A percentile compares a stretch with the other conserved stretches of the same genome.
Evolutionary conservation across 306 rosid genomes (phyloP).

Genomic region (Prosopis cineraria): DNA sequence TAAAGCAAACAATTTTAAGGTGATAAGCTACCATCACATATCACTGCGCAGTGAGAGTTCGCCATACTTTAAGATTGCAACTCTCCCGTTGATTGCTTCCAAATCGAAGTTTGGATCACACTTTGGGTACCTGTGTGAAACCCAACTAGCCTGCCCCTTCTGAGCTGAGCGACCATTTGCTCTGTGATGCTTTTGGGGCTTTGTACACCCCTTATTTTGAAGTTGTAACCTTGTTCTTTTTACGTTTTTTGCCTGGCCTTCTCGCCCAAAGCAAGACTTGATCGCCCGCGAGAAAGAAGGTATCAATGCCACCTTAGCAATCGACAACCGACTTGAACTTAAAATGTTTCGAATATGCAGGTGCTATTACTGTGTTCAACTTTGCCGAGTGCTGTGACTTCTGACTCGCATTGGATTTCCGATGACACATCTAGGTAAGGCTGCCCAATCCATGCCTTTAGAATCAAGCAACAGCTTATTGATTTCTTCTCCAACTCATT

Average conservation of each 20-base stretch:
- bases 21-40: not conserved
- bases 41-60: not conserved
- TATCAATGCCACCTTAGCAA: not conserved
- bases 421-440: constrained; percentile 44
- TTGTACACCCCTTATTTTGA: not conserved
- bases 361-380: constrained; percentile 52
- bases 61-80: not conserved
- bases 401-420: constrained; percentile 24
- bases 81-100: not conserved
- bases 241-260: not conserved
- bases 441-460: not conserved
- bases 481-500: not conserved
- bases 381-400: constrained; percentile 44
- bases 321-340: constrained; percentile 19
- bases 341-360: constrained; percentile 35
- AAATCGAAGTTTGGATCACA: not conserved
- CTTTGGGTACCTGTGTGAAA: not conserved
- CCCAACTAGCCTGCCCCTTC: not conserved
- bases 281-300: not conserved
- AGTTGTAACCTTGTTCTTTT: not conserved
- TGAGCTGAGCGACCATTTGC: not conserved
- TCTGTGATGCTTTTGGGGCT: not conserved
- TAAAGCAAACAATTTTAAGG: not conserved
- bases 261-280: not conserved
- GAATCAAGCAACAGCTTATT: not conserved